Base-by-base conservation (phyloP, 257 asterid species). In the Gentiana dahurica region DNA sequence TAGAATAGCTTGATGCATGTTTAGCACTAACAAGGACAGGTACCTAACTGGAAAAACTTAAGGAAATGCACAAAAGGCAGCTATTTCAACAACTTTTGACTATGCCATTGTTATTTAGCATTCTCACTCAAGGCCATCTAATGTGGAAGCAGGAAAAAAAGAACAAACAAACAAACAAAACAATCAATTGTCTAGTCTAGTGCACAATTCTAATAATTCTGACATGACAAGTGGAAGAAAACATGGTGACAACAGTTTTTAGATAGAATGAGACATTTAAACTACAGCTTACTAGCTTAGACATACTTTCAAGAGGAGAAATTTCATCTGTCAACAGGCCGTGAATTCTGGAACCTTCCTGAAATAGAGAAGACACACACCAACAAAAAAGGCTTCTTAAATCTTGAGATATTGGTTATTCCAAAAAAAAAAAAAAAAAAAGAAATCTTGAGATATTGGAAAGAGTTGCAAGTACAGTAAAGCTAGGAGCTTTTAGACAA, bases 331-430 rank as follows among this genome's bases (percentile, higher is more conserved):
- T 52, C 64, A 66, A 50, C 66, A 53, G 44, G 50, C 59, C 61
- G 49, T 61, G 65, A 24, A 36, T 65, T 59, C 65, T 69, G 46
- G 48, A 75, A 61, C 67, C 69, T 32, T 75, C 84, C 94, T 85
- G 80, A 63, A 68, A 12, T 36, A 45, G 12, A 65, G 55, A 49
- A 44, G 54, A 57, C 50, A 63, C 49, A 68, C 37, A 58, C 41
- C 45, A 34, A 3, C 12, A 1, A 36, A 34, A 41, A 65, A 5
- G 46, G 46, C 46, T 41, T 41, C 46, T 3, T 41, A 41, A 41
- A 5, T 41, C 46, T 5, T 41, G 46, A 41, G 9, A 5, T 41
- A 41, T 10, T 41, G 8, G 24, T 24, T 24, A 24, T 24, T 24
- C 24, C 24, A 66, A 61, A 47, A 43, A 54, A 53, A 54, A 65